These are phyloP conservation scores for Darksidea phi DNA, from an alignment of 495 filamentous ascomycete species.

Conservation along the genomic window DNA sequence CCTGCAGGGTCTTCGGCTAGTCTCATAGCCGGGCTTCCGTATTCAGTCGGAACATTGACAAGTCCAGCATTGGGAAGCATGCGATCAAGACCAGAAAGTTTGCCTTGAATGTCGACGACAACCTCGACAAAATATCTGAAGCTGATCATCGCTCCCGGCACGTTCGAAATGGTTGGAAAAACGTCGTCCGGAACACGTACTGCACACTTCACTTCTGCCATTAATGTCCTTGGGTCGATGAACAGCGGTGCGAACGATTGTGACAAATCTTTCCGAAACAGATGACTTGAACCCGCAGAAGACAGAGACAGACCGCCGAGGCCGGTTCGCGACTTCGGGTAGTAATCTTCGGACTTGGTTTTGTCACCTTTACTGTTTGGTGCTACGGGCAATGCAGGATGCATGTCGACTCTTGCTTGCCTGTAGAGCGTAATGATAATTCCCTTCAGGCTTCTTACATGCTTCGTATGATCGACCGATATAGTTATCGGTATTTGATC, in stretches of 20 bases:
- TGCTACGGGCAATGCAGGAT: constrained; percentile 67
- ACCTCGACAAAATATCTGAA: constrained; percentile 94
- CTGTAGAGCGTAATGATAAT: constrained; percentile 92
- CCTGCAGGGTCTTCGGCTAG: constrained; percentile 37
- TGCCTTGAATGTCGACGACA: constrained; percentile 86
- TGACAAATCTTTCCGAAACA: constrained; percentile 89
- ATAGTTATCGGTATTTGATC: constrained; percentile 79
- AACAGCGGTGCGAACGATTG: constrained; percentile 85
- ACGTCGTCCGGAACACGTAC: constrained; percentile 84
- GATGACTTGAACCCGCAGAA: constrained; percentile 74
- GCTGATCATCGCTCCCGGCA: constrained; percentile 86
- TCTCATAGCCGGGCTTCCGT: constrained; percentile 21
- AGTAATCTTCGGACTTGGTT: constrained; percentile 75
- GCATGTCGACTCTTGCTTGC: constrained; percentile 85
- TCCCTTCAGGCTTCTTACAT: constrained; percentile 83
- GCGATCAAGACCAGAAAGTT: constrained; percentile 66
- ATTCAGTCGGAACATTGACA: constrained; percentile 47
- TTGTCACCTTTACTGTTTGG: constrained; percentile 61
- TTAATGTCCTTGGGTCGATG: constrained; percentile 75
- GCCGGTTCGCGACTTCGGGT: constrained; percentile 69
- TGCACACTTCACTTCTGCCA: constrained; percentile 71
- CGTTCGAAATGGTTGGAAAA: constrained; percentile 86
- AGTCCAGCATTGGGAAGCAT: constrained; percentile 60
- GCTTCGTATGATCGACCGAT: constrained; percentile 78
- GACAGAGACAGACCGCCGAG: constrained; percentile 79